Conservation (phyloP, 1,284 basidiomycete genomes). For the Spongispora temasekensis region DNA sequence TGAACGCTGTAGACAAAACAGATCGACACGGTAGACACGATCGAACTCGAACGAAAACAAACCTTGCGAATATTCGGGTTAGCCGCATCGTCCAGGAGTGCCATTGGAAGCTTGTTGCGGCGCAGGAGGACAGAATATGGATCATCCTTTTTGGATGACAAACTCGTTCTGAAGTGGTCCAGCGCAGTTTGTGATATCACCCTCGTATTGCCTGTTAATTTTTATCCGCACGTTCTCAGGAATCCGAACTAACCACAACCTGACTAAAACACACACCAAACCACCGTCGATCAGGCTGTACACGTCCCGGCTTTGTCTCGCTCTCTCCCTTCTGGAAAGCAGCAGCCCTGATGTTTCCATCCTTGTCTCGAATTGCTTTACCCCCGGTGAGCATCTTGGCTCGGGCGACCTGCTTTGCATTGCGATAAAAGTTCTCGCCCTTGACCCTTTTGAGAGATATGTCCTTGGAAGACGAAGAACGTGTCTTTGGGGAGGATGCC, state of each 20-base stretch:
- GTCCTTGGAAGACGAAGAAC: constrained; percentile 48
- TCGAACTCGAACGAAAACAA: constrained; percentile 14
- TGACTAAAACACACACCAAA: constrained; percentile 71
- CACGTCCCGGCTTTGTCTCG: constrained; percentile 84
- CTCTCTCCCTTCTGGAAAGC: constrained; percentile 92
- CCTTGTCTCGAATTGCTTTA: constrained; percentile 84
- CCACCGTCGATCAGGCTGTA: constrained; percentile 93
- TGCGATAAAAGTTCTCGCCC: constrained; percentile 92
- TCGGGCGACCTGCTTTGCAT: constrained; percentile 81
- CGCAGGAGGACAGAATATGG: constrained; percentile 92
- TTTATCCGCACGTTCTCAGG: constrained; percentile 8
- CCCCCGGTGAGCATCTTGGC: constrained; percentile 92
- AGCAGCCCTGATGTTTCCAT: constrained; percentile 89
- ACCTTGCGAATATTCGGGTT: constrained; percentile 82
- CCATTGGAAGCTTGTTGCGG: constrained; percentile 95
- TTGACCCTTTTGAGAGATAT: constrained; percentile 73
- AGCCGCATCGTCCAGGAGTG: constrained; percentile 82
- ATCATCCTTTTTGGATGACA: constrained; percentile 82
- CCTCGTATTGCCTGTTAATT: constrained; percentile 82
- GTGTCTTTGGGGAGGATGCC: constrained; percentile 44
- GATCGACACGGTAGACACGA: constrained; percentile 5
- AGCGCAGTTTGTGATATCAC: constrained; percentile 96
- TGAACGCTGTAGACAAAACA: constrained; percentile 54
- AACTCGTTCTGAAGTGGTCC: constrained; percentile 91
- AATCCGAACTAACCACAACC: constrained; percentile 3